Conservation (phyloP, 345 rosid species). For the Boechera stricta region DNA sequence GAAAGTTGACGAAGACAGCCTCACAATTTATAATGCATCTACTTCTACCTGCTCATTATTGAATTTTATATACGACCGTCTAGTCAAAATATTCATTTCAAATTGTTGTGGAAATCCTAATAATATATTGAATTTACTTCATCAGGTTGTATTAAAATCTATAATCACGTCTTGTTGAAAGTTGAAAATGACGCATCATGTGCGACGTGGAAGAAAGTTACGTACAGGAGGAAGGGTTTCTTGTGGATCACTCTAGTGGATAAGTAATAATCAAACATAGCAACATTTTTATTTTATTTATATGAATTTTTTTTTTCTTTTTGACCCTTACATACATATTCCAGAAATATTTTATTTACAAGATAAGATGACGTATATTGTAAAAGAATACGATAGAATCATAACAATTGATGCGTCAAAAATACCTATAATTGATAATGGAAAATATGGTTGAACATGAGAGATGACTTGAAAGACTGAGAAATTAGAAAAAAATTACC, state of each 20-base stretch:
- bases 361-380: not conserved
- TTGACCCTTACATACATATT: not conserved
- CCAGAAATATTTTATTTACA: not conserved
- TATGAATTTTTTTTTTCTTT: not conserved
- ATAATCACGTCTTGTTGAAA: constrained; percentile 12
- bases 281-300: not conserved
- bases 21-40: not conserved
- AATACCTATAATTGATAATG: no score
- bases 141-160: no score
- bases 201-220: constrained; percentile 30
- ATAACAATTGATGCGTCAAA: no score
- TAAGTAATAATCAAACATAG: not conserved
- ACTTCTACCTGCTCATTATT: not conserved
- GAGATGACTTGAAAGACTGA: not conserved
- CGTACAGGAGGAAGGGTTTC: not conserved
- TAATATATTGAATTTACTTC: not conserved
- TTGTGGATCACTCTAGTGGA: constrained; percentile 28
- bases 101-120: not conserved
- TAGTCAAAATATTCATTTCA: no score
- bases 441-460: not conserved
- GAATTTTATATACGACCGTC: not conserved
- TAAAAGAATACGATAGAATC: not conserved
- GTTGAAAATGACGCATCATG: constrained; percentile 21
- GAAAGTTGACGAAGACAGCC: not conserved
- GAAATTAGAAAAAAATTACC: not conserved